Conservation (phyloP, 148 eudicot species). For the Persicaria maculosa region DNA sequence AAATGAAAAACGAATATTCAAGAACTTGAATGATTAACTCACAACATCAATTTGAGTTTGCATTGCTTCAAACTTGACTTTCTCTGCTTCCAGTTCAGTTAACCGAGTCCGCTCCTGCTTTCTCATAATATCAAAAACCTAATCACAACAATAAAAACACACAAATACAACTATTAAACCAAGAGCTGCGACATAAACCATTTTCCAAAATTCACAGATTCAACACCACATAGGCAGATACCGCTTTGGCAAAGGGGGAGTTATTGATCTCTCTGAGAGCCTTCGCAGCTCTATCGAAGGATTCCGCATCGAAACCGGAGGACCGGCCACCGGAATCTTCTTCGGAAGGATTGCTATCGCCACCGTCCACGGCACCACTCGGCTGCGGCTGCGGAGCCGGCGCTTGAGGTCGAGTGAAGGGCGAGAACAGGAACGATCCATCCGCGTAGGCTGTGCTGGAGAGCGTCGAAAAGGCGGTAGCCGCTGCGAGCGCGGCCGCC, state of each 20-base stretch:
- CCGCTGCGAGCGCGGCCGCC: conserved; percentile 38
- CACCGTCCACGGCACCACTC: conserved; percentile 14
- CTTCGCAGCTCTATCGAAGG: conserved; percentile 75
- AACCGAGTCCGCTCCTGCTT: conserved; percentile 77
- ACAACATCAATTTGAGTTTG: conserved; percentile 61
- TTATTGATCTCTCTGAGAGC: conserved; percentile 70
- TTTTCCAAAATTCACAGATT: not conserved
- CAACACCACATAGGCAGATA: not conserved
- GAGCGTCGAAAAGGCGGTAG: conserved; percentile 29
- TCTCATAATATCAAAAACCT: conserved; percentile 81
- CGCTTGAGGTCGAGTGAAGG: conserved; percentile 33
- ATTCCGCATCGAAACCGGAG: conserved; percentile 62
- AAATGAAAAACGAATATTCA: not conserved
- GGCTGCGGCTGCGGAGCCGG: conserved; percentile 19
- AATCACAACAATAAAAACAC: conserved; percentile 7
- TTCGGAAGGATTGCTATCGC: conserved; percentile 17
- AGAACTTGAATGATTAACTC: conserved; percentile 27
- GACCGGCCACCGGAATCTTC: conserved; percentile 37
- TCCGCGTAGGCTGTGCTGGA: conserved; percentile 46
- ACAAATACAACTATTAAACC: not conserved
- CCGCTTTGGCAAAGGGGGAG: conserved; percentile 60
- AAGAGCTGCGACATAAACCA: not conserved
- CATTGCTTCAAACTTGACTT: conserved; percentile 42
- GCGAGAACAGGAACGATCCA: conserved; percentile 41
- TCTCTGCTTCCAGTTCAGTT: conserved; percentile 69